phyloP scores from a whole-genome alignment of 805 yeast species.

The Candida pseudoglaebosa region DNA sequence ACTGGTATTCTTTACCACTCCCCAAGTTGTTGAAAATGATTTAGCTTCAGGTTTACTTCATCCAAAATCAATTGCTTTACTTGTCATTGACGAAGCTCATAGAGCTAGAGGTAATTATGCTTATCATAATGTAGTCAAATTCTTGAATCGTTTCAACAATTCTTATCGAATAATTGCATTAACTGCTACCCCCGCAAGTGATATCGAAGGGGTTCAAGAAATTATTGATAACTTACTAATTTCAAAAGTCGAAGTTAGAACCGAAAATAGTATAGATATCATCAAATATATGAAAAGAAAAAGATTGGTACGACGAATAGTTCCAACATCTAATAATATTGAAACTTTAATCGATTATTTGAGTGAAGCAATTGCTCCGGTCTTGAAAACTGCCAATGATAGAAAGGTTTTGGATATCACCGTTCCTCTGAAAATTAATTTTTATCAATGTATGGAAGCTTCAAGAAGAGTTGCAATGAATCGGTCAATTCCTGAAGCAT shows the following conservation, averaged over 20 bases:
- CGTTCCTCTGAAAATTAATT: slow-evolving; percentile 66
- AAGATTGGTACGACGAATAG: slow-evolving; percentile 54
- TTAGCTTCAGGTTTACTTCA: slow-evolving; percentile 67
- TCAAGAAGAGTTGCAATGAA: slow-evolving; percentile 54
- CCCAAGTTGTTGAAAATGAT: slow-evolving; percentile 94
- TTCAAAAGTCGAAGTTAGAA: slow-evolving; percentile 76
- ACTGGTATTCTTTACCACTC: slow-evolving; percentile 88
- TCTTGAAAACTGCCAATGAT: slow-evolving; percentile 58
- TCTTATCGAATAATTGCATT: slow-evolving; percentile 77
- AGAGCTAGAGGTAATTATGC: slow-evolving; percentile 89
- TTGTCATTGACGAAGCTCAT: slow-evolving; percentile 95
- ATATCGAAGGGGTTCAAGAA: slow-evolving; percentile 82
- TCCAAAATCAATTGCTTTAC: slow-evolving; percentile 68
- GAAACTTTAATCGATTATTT: slow-evolving; percentile 49
- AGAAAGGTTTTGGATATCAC: slow-evolving; percentile 58
- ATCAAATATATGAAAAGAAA: slow-evolving; percentile 72
- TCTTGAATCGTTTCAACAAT: slow-evolving; percentile 47
- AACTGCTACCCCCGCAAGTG: slow-evolving; percentile 95
- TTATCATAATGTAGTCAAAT: slow-evolving; percentile 76
- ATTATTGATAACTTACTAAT: slow-evolving; percentile 71
- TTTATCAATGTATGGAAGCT: slow-evolving; percentile 67
- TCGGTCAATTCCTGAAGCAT: slow-evolving; percentile 57
- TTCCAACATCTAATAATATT: slow-evolving; percentile 53
- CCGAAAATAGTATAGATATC: slow-evolving; percentile 81
- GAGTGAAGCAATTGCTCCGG: slow-evolving; percentile 64